phyloP scores from a whole-genome alignment of 495 filamentous ascomycete species.

The Penicillium malachiteum region DNA sequence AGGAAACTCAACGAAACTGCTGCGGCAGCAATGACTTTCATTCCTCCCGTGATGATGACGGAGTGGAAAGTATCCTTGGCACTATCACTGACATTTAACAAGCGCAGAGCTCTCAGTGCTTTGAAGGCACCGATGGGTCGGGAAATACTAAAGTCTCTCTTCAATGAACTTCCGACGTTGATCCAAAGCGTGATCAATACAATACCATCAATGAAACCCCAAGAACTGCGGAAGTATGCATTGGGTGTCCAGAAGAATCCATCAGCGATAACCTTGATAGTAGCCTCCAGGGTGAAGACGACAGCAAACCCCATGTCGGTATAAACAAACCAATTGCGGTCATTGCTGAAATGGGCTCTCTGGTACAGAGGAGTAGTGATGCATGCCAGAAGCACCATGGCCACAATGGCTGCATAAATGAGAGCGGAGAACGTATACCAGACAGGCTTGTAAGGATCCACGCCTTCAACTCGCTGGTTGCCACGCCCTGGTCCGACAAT shows the following conservation, averaged over 20 bases:
- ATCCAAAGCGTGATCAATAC: slow-evolving; percentile 96
- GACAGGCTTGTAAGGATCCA: slow-evolving; percentile 77
- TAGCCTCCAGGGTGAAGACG: slow-evolving; percentile 82
- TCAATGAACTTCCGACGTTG: slow-evolving; percentile 80
- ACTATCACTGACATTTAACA: slow-evolving; percentile 95
- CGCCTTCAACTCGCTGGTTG: slow-evolving; percentile 77
- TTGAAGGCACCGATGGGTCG: slow-evolving; percentile 96
- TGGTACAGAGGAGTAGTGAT: slow-evolving; percentile 94
- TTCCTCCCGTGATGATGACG: slow-evolving; percentile 86
- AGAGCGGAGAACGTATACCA: slow-evolving; percentile 95
- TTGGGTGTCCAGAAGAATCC: slow-evolving; percentile 97
- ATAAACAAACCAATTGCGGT: slow-evolving; percentile 92
- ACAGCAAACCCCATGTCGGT: slow-evolving; percentile 87
- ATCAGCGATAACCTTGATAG: slow-evolving; percentile 93
- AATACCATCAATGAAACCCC: slow-evolving; percentile 94
- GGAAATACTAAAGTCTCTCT: slow-evolving; percentile 75
- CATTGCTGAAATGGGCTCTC: slow-evolving; percentile 71
- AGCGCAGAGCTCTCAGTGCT: slow-evolving; percentile 85
- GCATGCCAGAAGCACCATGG: slow-evolving; percentile 95
- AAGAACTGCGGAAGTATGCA: slow-evolving; percentile 93
- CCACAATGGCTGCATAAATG: slow-evolving; percentile 90
- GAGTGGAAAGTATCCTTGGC: slow-evolving; percentile 96
- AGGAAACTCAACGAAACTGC: slow-evolving; percentile 92
- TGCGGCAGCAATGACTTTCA: slow-evolving; percentile 83
- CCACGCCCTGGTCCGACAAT: slow-evolving; percentile 93